These are phyloP conservation scores for Xylariales sp. DNA, from an alignment of 2,329 filamentous ascomycete species.

Conservation along the genomic window DNA sequence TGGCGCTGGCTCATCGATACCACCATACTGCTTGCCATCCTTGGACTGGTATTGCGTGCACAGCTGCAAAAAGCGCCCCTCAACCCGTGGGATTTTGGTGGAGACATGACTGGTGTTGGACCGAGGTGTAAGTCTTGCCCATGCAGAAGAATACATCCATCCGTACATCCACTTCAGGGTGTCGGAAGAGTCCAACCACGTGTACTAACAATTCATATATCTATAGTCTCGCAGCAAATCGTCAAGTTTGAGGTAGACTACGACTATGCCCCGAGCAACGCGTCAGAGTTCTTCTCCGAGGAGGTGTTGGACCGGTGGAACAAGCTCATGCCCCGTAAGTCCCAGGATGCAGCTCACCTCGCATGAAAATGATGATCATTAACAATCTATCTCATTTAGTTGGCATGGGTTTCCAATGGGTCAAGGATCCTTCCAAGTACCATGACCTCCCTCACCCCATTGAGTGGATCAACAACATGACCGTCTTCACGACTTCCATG, in stretches of 20 bases:
- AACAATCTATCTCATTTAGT: no score
- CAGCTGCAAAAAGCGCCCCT: conserved; percentile 14
- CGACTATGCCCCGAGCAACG: conserved; percentile 32
- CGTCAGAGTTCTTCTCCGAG: conserved; percentile 33
- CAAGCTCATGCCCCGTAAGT: conserved; percentile 33
- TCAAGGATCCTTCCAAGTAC: conserved; percentile 24
- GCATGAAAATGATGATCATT: conserved; percentile 8
- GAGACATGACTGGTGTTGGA: conserved; percentile 30
- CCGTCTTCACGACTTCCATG: conserved; percentile 34
- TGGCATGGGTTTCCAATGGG: conserved; percentile 30
- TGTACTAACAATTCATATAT: not conserved
- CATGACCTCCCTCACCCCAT: conserved; percentile 25
- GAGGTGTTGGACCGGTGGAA: conserved; percentile 32
- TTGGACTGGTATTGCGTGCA: conserved; percentile 28
- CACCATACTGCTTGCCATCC: conserved; percentile 29
- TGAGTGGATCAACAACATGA: conserved; percentile 23
- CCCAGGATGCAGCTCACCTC: not conserved
- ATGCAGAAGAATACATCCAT: not conserved
- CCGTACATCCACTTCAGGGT: not conserved
- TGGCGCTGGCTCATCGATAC: conserved; percentile 35
- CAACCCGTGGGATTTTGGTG: conserved; percentile 30
- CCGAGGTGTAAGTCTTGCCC: conserved; percentile 25
- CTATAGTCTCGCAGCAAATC: conserved; percentile 29
- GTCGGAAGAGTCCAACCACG: no score
- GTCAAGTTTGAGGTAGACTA: conserved; percentile 32